phyloP scores from a whole-genome alignment of 1,284 basidiomycete genomes.

The Omphalotus olearius region DNA sequence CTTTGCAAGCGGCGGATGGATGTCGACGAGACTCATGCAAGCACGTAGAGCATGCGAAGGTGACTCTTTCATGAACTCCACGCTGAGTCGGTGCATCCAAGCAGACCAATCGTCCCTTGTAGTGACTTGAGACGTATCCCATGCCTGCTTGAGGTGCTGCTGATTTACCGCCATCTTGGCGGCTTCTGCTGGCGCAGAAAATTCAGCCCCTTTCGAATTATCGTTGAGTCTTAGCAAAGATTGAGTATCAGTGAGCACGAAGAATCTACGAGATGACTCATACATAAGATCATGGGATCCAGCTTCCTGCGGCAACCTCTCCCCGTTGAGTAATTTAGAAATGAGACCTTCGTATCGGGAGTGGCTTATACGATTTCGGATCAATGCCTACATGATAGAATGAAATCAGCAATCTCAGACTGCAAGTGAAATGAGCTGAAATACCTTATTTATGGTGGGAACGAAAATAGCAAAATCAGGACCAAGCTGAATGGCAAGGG shows the following conservation, averaged over 20 bases:
- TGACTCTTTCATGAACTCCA: conserved; percentile 98
- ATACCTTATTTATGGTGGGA: conserved; percentile 92
- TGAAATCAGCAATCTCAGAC: background rate
- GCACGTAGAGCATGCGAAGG: conserved; percentile 96
- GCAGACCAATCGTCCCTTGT: conserved; percentile 92
- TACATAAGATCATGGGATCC: conserved; percentile 58
- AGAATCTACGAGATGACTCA: conserved; percentile 21
- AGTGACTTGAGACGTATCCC: conserved; percentile 84
- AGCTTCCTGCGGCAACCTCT: conserved; percentile 80
- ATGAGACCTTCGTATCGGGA: conserved; percentile 87
- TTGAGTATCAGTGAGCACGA: background rate
- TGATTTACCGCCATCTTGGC: conserved; percentile 95
- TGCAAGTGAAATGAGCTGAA: conserved; percentile 14
- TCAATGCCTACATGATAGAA: conserved; percentile 54
- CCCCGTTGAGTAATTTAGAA: conserved; percentile 87
- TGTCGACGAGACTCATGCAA: conserved; percentile 91
- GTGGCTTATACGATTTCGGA: conserved; percentile 82
- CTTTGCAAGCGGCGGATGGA: conserved; percentile 87
- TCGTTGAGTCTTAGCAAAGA: conserved; percentile 43
- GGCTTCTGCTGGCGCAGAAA: conserved; percentile 75
- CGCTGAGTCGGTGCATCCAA: conserved; percentile 92
- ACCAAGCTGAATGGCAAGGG: conserved; percentile 90
- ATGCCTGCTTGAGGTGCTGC: conserved; percentile 95
- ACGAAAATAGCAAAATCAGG: conserved; percentile 98
- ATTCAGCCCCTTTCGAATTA: conserved; percentile 60